Percentiles rank a stretch among this genome's conserved stretches.
Evolutionary conservation across 2,329 filamentous ascomycete species (phyloP).

Genomic region (Xylaria digitata): DNA sequence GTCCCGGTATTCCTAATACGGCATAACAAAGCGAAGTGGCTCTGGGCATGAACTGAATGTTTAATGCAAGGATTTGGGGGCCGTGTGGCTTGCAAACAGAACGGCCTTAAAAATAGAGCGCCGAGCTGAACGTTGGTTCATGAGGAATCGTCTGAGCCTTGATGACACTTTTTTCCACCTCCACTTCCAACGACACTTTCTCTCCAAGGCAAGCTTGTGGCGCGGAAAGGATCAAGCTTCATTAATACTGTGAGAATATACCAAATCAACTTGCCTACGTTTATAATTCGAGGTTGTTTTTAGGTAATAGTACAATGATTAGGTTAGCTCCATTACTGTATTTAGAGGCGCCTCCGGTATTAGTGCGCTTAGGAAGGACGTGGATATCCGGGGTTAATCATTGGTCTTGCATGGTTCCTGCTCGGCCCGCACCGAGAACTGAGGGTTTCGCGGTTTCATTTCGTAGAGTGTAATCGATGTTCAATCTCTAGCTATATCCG

Average conservation of each 20-base stretch:
- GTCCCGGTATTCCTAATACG: background rate
- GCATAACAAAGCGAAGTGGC: background rate
- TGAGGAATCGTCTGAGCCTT: constrained; percentile 4
- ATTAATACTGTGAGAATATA: background rate
- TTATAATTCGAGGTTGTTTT: background rate
- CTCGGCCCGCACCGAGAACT: constrained; percentile 27
- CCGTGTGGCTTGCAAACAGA: background rate
- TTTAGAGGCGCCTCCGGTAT: background rate
- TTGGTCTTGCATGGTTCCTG: background rate
- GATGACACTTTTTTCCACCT: background rate
- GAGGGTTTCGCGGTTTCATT: too few relatives aligned
- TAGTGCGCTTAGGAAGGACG: background rate
- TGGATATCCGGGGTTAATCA: constrained; percentile 1
- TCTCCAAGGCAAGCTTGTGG: constrained; percentile 5
- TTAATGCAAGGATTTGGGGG: background rate
- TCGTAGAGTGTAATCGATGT: background rate
- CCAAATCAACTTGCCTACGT: background rate
- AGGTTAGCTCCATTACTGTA: background rate
- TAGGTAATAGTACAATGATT: background rate
- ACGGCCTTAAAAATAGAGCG: constrained; percentile 3
- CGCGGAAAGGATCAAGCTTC: constrained; percentile 5
- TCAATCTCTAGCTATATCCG: background rate
- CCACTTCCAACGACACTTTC: background rate
- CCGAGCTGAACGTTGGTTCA: background rate
- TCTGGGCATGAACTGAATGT: background rate